phyloP scores from a whole-genome alignment of 2,329 filamentous ascomycete genomes.

The Fusarium coicis region DNA sequence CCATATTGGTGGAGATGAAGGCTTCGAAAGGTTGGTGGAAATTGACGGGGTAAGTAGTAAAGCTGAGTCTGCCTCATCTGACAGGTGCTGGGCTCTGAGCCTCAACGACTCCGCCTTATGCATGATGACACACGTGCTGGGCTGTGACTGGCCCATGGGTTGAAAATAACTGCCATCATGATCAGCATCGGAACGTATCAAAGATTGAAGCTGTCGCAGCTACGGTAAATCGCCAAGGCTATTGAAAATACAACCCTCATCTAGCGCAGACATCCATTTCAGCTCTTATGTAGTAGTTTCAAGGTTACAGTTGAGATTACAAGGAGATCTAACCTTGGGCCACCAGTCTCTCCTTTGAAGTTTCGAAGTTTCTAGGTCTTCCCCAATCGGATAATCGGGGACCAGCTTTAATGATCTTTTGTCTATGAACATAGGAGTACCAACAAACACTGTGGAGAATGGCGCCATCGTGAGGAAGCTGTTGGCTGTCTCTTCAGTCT shows the following conservation, averaged over 20 bases:
- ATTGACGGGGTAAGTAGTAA: rapidly evolving
- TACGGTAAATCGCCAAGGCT: too few species aligned
- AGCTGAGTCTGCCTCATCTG: not conserved
- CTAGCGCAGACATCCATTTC: not conserved
- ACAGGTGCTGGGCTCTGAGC: not conserved
- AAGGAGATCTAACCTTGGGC: not conserved
- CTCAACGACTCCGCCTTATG: not conserved
- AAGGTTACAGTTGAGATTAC: not conserved
- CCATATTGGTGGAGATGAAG: constrained; percentile 1
- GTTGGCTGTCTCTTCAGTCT: not conserved
- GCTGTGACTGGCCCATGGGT: not conserved
- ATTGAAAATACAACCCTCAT: not conserved
- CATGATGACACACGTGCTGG: not conserved
- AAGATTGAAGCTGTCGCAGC: too few species aligned
- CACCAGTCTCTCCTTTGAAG: too few species aligned
- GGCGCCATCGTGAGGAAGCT: too few species aligned
- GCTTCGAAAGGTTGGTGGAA: rapidly evolving
- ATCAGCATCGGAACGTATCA: too few species aligned
- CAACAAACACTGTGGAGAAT: not conserved
- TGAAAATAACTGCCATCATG: too few species aligned
- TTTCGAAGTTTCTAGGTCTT: not conserved
- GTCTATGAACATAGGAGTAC: not conserved
- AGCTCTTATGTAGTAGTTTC: not conserved
- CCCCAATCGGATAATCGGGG: not conserved
- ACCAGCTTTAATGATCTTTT: not conserved